Evolutionary conservation across 176 grass and related monocot species (phyloP).

Genomic region (Triticum timopheevii): DNA sequence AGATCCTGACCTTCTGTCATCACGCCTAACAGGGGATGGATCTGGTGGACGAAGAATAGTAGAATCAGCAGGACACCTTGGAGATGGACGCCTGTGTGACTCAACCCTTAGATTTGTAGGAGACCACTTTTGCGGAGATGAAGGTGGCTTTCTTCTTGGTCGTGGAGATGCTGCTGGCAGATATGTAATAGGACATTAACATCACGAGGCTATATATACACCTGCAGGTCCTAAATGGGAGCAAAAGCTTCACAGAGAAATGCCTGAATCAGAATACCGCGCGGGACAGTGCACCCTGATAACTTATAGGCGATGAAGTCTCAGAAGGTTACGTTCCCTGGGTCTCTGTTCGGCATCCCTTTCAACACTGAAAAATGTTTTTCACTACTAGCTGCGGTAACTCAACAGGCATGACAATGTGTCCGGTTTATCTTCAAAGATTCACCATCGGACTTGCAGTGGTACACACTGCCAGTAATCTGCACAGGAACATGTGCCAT

Average conservation of each 20-base stretch:
- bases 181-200: conserved; percentile 1
- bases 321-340: no score
- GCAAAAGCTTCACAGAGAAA: background rate
- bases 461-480: conserved; percentile 38
- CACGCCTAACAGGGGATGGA: conserved; percentile 48
- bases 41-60: conserved; percentile 44
- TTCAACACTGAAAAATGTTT: no score
- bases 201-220: background rate
- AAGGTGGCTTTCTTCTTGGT: conserved; percentile 44
- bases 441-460: background rate
- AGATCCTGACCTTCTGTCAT: conserved; percentile 57
- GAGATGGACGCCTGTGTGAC: conserved; percentile 58
- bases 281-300: no score
- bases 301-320: no score
- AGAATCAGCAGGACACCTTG: conserved; percentile 64
- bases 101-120: conserved; percentile 58
- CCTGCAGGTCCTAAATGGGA: background rate
- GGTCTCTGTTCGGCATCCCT: no score
- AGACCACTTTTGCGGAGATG: conserved; percentile 59
- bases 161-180: conserved; percentile 64
- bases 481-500: conserved; percentile 34
- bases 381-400: no score
- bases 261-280: background rate
- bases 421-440: no score
- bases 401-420: no score